phyloP scores from a whole-genome alignment of 2,329 filamentous ascomycete genomes.

The Diaporthe eres region DNA sequence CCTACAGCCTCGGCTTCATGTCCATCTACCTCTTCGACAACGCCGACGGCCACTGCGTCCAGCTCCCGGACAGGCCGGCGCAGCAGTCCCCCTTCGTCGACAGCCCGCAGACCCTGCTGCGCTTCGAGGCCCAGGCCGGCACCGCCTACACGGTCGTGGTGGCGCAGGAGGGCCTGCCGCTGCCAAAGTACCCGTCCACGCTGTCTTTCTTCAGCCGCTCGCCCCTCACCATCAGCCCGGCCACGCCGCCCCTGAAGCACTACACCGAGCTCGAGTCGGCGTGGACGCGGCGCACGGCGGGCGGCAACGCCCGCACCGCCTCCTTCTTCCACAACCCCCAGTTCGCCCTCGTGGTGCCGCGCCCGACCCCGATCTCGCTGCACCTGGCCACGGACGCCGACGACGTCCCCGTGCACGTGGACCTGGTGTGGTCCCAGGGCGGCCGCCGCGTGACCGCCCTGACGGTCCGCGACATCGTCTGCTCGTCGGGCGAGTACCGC shows the following conservation, averaged over 20 bases:
- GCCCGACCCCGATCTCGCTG: conserved; percentile 75
- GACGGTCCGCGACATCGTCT: conserved; percentile 81
- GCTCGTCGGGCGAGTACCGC: conserved; percentile 90
- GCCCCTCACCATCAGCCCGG: conserved; percentile 72
- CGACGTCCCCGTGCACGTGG: conserved; percentile 85
- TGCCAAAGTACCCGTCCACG: conserved; percentile 85
- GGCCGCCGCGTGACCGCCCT: conserved; percentile 80
- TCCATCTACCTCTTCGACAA: conserved; percentile 83
- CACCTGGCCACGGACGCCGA: conserved; percentile 78
- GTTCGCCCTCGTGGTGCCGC: conserved; percentile 75
- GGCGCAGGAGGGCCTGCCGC: conserved; percentile 80
- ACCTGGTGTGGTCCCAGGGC: conserved; percentile 79
- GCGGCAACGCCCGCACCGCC: conserved; percentile 83
- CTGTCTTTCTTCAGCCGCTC: conserved; percentile 83
- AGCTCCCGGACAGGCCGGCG: conserved; percentile 78
- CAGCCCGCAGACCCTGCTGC: conserved; percentile 90
- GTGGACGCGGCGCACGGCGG: conserved; percentile 86
- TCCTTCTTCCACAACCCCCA: conserved; percentile 91
- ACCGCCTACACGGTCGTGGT: conserved; percentile 72
- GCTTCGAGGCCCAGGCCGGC: conserved; percentile 69
- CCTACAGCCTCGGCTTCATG: conserved; percentile 82
- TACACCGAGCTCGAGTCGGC: conserved; percentile 71
- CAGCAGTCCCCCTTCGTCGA: conserved; percentile 91
- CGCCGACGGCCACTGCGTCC: conserved; percentile 75
- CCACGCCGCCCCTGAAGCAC: conserved; percentile 71